Conservation (phyloP, 306 rosid species). For the Castanopsis chinensis region DNA sequence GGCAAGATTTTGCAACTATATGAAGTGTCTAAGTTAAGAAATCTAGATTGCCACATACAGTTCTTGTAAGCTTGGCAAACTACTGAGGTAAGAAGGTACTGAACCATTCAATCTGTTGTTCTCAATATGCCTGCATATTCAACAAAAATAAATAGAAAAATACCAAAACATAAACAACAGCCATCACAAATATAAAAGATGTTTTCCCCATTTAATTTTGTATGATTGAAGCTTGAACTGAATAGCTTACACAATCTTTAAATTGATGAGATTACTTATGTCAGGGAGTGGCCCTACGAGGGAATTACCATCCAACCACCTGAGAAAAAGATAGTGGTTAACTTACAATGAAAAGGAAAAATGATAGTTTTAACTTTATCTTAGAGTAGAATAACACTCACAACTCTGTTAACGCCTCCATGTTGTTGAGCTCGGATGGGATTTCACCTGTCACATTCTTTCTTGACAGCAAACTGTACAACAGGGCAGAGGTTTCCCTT, state of each 20-base stretch:
- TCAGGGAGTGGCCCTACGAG: slow-evolving; percentile 82
- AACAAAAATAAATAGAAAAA: neutral
- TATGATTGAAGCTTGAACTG: slow-evolving; percentile 22
- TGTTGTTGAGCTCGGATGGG: slow-evolving; percentile 59
- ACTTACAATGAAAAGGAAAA: neutral
- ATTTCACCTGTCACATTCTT: slow-evolving; percentile 66
- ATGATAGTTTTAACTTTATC: neutral
- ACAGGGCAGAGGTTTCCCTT: slow-evolving; percentile 17
- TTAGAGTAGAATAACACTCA: slow-evolving; percentile 42
- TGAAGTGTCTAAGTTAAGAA: slow-evolving; percentile 14
- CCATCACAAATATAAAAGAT: neutral
- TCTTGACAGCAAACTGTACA: slow-evolving; percentile 62
- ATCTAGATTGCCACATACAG: slow-evolving; percentile 54
- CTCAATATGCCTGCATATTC: slow-evolving; percentile 83
- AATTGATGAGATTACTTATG: slow-evolving; percentile 71
- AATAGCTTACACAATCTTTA: slow-evolving; percentile 82
- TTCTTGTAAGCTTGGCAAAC: slow-evolving; percentile 78
- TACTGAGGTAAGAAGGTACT: slow-evolving; percentile 74
- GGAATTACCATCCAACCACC: slow-evolving; percentile 82
- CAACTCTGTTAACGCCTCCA: slow-evolving; percentile 79
- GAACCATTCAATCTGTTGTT: slow-evolving; percentile 76
- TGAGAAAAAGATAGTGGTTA: slow-evolving; percentile 24
- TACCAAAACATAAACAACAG: neutral
- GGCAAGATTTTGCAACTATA: slow-evolving; percentile 4
- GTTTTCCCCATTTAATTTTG: slow-evolving; percentile 6